Evolutionary conservation across 495 filamentous ascomycete species (phyloP), one percentile per base, ranked within the genome.

Genomic region (Sordaria brevicollis): DNA sequence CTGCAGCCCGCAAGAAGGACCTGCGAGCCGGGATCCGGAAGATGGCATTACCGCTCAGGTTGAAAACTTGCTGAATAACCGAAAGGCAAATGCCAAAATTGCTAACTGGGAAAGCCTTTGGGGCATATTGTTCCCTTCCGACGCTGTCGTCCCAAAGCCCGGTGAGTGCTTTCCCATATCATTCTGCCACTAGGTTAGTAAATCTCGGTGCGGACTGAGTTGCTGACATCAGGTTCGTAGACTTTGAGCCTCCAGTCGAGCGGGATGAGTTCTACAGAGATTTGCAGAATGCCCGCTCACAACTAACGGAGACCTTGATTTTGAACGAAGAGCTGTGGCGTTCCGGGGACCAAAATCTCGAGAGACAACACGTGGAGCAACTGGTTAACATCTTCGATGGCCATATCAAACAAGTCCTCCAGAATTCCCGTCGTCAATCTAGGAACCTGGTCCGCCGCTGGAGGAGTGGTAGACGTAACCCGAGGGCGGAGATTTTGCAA

Each of bases 191-290:
- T 54, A 25, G 39, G 13, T 15, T 10, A 10, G n/a, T 54, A n/a
- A 13, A 1, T 25, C 49, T 62, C 33, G 0, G 2, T 62, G 49
- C 11, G 25, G 25, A 17, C 25, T 17, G 49, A 0, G 29, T 62
- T 4, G 11, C 49, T 62, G 49, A 62, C 25, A 0, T 1, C 2
- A 29, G 25, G 5, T 5, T 29, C 33, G 49, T 1, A 76, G 76
- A 74, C 6, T 79, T 77, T n/a, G 70, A 75, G 3, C 74, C 76
- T 8, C 76, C 77, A 17, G 73, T 74, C 5, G 77, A 79, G 31
- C 57, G 76, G 5, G 77, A 79, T n/a, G 77, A 79, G 38, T 73
- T 79, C 0, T 67, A 73, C 5, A 41, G 35, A 65, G 68, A 77
- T 21, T 71, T 79, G 37, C 70, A 71, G 11, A 39, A 33, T 19